Evolutionary conservation across 2,329 filamentous ascomycete species (phyloP).

Genomic region (Penicillium janthinellum): DNA sequence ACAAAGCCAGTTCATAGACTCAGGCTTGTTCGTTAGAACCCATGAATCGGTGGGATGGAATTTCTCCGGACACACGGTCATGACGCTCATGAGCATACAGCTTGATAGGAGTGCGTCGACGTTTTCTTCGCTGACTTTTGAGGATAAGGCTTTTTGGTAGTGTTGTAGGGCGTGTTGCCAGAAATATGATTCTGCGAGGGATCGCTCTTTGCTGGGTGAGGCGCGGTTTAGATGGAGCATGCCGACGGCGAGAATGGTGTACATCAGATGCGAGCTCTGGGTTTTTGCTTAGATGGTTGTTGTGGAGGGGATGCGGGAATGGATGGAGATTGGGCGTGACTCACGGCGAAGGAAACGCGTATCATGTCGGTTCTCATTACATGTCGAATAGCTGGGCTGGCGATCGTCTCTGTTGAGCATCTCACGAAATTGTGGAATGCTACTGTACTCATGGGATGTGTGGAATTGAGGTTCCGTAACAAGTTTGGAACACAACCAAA

Average conservation of each 20-base stretch:
- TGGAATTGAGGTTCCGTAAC: background rate
- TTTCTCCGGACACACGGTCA: conserved; percentile 27
- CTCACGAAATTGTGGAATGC: conserved; percentile 28
- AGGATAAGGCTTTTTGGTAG: conserved; percentile 30
- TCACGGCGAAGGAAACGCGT: conserved; percentile 27
- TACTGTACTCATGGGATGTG: conserved; percentile 10
- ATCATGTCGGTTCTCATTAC: conserved; percentile 32
- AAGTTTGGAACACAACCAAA: background rate
- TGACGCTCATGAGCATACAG: conserved; percentile 35
- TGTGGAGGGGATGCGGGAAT: background rate
- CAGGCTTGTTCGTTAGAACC: conserved; percentile 29
- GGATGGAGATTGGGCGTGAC: background rate
- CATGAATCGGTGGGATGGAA: conserved; percentile 31
- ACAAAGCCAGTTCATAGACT: conserved; percentile 35
- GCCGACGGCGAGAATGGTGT: conserved; percentile 33
- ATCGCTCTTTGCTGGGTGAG: conserved; percentile 20
- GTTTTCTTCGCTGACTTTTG: conserved; percentile 21
- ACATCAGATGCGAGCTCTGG: conserved; percentile 34
- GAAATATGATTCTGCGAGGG: conserved; percentile 31
- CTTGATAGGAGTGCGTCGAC: conserved; percentile 33
- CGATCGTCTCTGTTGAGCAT: conserved; percentile 16
- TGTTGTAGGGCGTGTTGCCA: conserved; percentile 32
- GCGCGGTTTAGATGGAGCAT: conserved; percentile 31
- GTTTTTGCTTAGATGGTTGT: background rate
- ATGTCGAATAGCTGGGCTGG: conserved; percentile 13